Percentiles rank a stretch among this genome's conserved stretches.
Conservation (phyloP, 1,139 yeast genomes). For the Suhomyces kunorum region DNA sequence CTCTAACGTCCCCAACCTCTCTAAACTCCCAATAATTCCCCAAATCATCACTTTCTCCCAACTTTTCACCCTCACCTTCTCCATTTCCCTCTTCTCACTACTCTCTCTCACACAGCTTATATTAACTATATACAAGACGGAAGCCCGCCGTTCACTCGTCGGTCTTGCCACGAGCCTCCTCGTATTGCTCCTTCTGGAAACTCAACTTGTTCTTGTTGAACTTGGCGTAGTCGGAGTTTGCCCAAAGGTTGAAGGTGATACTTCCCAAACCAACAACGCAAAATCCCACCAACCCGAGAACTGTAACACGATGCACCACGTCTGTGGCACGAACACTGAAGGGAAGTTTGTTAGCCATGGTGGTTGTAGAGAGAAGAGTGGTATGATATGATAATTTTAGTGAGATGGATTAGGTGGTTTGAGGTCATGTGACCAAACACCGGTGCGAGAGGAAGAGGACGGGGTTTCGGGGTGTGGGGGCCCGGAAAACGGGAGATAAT, state of each 20-base stretch:
- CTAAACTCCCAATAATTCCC: too few species aligned
- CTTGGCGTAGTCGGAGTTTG: constrained; percentile 42
- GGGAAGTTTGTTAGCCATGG: constrained; percentile 41
- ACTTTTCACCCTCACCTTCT: background rate
- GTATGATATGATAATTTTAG: constrained; percentile 1
- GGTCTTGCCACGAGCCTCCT: constrained; percentile 19
- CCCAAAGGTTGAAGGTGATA: constrained; percentile 27
- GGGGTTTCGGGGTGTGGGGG: too few species aligned
- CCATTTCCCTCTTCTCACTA: background rate
- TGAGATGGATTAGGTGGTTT: background rate
- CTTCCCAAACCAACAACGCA: constrained; percentile 40
- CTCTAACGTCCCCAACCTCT: too few species aligned
- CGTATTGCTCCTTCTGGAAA: constrained; percentile 37
- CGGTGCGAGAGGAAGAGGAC: too few species aligned
- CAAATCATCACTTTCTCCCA: too few species aligned
- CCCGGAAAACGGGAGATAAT: too few species aligned
- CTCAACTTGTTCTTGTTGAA: constrained; percentile 46
- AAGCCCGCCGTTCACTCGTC: constrained; percentile 2
- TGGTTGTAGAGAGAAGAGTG: background rate
- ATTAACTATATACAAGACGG: constrained; percentile 8
- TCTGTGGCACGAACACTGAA: constrained; percentile 42
- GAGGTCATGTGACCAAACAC: background rate
- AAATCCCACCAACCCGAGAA: constrained; percentile 32
- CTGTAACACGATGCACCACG: constrained; percentile 29
- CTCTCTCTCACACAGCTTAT: constrained; percentile 1